These are phyloP conservation scores for Dryas integrifolia DNA, from an alignment of 331 rosid genomes.

Conservation along the genomic window DNA sequence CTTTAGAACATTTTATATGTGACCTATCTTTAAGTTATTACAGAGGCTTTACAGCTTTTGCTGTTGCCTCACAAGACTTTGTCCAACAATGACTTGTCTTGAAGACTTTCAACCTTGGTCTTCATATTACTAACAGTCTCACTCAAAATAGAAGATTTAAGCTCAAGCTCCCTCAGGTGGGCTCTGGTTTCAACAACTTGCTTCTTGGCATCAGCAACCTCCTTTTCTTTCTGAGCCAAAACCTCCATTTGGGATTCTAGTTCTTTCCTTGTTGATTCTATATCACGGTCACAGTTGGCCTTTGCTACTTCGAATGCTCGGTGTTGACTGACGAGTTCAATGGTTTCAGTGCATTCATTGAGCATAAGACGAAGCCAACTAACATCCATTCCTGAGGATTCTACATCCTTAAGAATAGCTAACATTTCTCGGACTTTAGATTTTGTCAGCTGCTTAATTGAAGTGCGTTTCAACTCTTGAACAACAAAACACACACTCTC, in stretches of 20 bases:
- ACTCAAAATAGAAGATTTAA: constrained; percentile 43
- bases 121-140: constrained; percentile 36
- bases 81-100: constrained; percentile 48
- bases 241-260: constrained; percentile 49
- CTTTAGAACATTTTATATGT: neutral
- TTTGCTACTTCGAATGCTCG: constrained; percentile 41
- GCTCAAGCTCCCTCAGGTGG: constrained; percentile 60
- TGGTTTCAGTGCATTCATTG: constrained; percentile 43
- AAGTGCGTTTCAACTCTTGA: constrained; percentile 58
- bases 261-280: constrained; percentile 50
- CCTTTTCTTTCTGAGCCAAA: constrained; percentile 63
- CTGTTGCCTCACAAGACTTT: constrained; percentile 39
- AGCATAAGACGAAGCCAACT: constrained; percentile 61
- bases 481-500: constrained; percentile 81
- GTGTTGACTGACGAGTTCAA: constrained; percentile 48
- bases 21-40: neutral
- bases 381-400: constrained; percentile 56
- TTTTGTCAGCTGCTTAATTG: constrained; percentile 40
- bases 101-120: constrained; percentile 53
- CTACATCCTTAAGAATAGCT: constrained; percentile 83
- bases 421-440: constrained; percentile 58
- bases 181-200: constrained; percentile 47
- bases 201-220: constrained; percentile 44
- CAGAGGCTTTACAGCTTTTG: constrained; percentile 4
- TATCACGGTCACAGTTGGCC: constrained; percentile 41